A percentile compares a stretch with the other conserved stretches of the same genome.
phyloP scores from a whole-genome alignment of 176 grass and related monocot genomes.

The Zizania latifolia region DNA sequence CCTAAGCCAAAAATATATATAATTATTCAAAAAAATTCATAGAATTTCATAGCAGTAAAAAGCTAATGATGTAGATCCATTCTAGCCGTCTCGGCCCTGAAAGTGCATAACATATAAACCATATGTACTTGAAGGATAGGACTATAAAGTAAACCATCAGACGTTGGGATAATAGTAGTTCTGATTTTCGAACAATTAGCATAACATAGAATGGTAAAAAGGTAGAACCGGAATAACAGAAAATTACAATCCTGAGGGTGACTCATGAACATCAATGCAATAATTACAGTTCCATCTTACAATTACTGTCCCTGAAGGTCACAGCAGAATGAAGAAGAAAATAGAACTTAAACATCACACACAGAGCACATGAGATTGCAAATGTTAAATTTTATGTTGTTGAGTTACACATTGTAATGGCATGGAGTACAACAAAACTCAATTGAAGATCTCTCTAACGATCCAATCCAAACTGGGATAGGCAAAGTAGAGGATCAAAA shows the following conservation, averaged over 20 bases:
- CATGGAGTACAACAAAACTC: conserved; percentile 8
- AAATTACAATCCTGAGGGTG: background rate
- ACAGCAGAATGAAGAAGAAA: background rate
- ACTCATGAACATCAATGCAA: conserved; percentile 2
- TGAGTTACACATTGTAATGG: background rate
- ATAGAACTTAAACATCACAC: background rate
- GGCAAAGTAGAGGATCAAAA: conserved; percentile 82
- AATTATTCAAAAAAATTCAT: too few relatives aligned
- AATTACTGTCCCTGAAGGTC: background rate
- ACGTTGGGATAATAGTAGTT: background rate
- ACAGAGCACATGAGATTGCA: background rate
- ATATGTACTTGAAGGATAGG: background rate
- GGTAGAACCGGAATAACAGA: background rate
- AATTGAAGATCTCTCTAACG: conserved; percentile 67
- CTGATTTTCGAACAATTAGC: background rate
- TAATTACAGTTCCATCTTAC: background rate
- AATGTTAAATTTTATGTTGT: background rate
- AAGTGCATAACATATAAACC: background rate
- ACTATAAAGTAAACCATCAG: background rate
- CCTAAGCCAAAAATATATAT: too few relatives aligned
- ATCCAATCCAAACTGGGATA: conserved; percentile 87
- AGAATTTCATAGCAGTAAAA: too few relatives aligned
- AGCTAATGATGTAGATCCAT: too few relatives aligned
- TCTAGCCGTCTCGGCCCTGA: too few relatives aligned
- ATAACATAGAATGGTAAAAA: background rate